phyloP scores from a whole-genome alignment of 306 rosid species.

The Rosa persica region DNA sequence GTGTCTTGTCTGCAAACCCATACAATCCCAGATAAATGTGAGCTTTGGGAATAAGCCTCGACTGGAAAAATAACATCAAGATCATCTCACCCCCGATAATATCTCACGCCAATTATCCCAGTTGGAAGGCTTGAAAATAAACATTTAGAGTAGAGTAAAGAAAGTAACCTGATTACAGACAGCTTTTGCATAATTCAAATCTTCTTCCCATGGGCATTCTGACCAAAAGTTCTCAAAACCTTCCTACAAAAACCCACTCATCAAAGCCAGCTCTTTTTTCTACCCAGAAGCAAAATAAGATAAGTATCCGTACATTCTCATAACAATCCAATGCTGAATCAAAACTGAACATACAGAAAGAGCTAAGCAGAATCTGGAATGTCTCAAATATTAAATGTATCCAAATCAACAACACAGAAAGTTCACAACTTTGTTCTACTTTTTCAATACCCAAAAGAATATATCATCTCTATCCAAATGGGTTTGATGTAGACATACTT shows the following conservation, averaged over 20 bases:
- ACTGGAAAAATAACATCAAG: too few species aligned
- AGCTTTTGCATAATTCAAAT: constrained; percentile 76
- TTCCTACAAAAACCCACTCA: constrained; percentile 60
- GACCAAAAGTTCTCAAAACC: constrained; percentile 96
- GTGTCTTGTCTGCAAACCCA: too few species aligned
- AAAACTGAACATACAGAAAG: too few species aligned
- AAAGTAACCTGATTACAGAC: constrained; percentile 72
- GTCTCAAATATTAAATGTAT: too few species aligned
- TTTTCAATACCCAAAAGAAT: not conserved
- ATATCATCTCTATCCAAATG: not conserved
- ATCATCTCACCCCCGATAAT: not conserved
- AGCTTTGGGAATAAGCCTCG: not conserved
- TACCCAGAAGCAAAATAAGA: not conserved
- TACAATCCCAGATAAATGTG: too few species aligned
- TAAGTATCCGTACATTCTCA: too few species aligned
- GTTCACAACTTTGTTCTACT: too few species aligned
- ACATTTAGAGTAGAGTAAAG: not conserved
- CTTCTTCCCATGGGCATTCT: constrained; percentile 96
- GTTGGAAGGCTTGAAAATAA: not conserved
- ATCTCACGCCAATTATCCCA: not conserved
- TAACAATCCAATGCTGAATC: too few species aligned
- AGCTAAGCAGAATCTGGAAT: not conserved
- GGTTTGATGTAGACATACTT: constrained; percentile 37
- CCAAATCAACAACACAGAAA: too few species aligned
- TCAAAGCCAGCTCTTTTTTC: constrained; percentile 10